These are phyloP conservation scores for Xylaria sp. DNA, from an alignment of 2,329 filamentous ascomycete genomes.

Conservation along the genomic window DNA sequence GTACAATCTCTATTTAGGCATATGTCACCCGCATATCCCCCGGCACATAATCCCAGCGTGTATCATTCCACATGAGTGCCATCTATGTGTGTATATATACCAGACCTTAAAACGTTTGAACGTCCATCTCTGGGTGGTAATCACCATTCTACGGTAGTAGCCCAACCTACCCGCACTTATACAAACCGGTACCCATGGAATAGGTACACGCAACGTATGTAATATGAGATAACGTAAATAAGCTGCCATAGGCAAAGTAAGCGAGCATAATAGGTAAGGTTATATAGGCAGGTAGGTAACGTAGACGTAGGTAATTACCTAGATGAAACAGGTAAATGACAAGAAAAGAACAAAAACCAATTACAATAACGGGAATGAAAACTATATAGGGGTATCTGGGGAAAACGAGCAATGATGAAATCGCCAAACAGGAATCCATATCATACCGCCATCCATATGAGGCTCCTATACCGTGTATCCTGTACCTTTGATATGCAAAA, in stretches of 20 bases:
- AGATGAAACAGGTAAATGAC: background rate
- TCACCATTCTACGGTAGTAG: conserved; percentile 11
- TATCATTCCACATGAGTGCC: background rate
- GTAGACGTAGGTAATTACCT: conserved; percentile 8
- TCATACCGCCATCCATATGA: conserved; percentile 21
- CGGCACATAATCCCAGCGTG: conserved; percentile 1
- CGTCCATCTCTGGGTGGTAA: background rate
- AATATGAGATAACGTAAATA: background rate
- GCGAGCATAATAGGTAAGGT: background rate
- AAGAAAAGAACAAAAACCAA: conserved; percentile 9
- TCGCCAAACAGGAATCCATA: conserved; percentile 35
- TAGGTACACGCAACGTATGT: background rate
- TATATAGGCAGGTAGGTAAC: conserved; percentile 18
- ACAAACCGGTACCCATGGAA: background rate
- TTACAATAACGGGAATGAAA: conserved; percentile 7
- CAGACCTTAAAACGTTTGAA: conserved; percentile 3
- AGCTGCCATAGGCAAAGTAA: conserved; percentile 1
- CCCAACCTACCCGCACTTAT: conserved; percentile 12
- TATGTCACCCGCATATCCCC: background rate
- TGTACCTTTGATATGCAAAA: conserved; percentile 28
- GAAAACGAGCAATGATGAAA: conserved; percentile 32
- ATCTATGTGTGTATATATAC: background rate
- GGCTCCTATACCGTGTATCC: conserved; percentile 32
- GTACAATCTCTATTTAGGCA: background rate
- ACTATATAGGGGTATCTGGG: conserved; percentile 38